A percentile compares a stretch with the other conserved stretches of the same genome.
These are phyloP conservation scores for Ambrosia trifida DNA, from an alignment of 129 eudicot species.

Conservation along the genomic window DNA sequence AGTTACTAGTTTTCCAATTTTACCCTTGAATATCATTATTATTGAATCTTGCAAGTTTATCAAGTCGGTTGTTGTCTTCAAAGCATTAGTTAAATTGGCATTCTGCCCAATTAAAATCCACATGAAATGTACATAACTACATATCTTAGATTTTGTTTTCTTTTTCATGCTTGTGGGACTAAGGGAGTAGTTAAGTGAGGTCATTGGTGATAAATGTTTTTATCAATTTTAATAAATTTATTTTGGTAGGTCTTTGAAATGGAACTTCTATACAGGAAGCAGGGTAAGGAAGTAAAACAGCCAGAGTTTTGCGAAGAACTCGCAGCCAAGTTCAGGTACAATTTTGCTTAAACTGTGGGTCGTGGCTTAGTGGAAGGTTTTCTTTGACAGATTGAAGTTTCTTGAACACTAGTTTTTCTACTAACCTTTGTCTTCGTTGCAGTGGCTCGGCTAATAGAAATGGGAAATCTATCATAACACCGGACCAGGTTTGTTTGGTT, in stretches of 20 bases:
- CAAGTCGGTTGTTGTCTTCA: not conserved
- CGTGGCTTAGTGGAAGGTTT: constrained; percentile 6
- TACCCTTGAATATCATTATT: too few relatives aligned
- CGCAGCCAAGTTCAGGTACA: constrained; percentile 67
- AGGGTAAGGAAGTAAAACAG: constrained; percentile 36
- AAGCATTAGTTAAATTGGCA: not conserved
- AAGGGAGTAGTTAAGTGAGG: not conserved
- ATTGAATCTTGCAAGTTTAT: not conserved
- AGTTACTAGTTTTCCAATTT: too few relatives aligned
- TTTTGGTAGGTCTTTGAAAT: constrained; percentile 53
- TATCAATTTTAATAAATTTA: not conserved
- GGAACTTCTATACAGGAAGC: constrained; percentile 53
- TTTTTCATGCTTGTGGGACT: not conserved
- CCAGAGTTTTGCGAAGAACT: constrained; percentile 64
- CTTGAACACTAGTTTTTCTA: not conserved
- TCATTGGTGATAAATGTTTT: not conserved
- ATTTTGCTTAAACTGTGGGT: not conserved
- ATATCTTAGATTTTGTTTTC: not conserved
- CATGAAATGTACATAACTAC: not conserved
- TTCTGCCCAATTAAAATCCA: not conserved
- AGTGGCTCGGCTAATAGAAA: constrained; percentile 36
- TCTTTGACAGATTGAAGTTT: constrained; percentile 15
- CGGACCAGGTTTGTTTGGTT: constrained; percentile 38
- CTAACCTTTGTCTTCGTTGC: constrained; percentile 17
- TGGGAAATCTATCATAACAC: constrained; percentile 28